These are phyloP conservation scores for Dictyostelium brefeldianum DNA, from an alignment of 78 protist species.

Conservation along the genomic window DNA sequence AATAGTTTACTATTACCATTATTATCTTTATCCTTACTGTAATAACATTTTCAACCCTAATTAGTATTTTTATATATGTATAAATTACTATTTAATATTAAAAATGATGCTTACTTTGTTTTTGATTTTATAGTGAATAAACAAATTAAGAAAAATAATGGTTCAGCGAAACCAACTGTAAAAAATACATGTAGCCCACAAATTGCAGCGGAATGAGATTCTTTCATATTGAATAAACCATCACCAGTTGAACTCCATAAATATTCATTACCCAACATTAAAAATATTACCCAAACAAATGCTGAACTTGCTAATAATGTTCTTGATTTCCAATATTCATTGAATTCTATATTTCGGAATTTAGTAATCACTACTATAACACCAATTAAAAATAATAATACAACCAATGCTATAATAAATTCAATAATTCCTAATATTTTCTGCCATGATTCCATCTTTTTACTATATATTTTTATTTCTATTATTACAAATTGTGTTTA, in stretches of 20 bases:
- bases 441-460: constrained; percentile 68
- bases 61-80: not conserved
- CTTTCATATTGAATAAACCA: constrained; percentile 42
- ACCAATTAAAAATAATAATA: constrained; percentile 1
- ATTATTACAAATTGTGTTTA: not conserved
- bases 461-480: not conserved
- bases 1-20: constrained; percentile 25
- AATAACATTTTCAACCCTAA: no score
- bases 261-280: constrained; percentile 63
- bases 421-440: constrained; percentile 61
- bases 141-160: constrained; percentile 53
- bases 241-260: constrained; percentile 37
- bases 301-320: constrained; percentile 33
- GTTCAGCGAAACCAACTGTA: constrained; percentile 66
- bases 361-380: constrained; percentile 32
- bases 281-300: constrained; percentile 65
- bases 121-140: constrained; percentile 70
- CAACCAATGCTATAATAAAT: constrained; percentile 45
- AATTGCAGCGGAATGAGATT: constrained; percentile 28
- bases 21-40: constrained; percentile 16
- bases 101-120: constrained; percentile 36
- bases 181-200: constrained; percentile 71
- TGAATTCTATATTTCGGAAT: constrained; percentile 39
- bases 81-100: not conserved
- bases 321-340: constrained; percentile 50